Evolutionary conservation across 1,284 basidiomycete species (phyloP), one percentile per base, ranked within the genome.

Genomic region (Rhodofomes roseus): DNA sequence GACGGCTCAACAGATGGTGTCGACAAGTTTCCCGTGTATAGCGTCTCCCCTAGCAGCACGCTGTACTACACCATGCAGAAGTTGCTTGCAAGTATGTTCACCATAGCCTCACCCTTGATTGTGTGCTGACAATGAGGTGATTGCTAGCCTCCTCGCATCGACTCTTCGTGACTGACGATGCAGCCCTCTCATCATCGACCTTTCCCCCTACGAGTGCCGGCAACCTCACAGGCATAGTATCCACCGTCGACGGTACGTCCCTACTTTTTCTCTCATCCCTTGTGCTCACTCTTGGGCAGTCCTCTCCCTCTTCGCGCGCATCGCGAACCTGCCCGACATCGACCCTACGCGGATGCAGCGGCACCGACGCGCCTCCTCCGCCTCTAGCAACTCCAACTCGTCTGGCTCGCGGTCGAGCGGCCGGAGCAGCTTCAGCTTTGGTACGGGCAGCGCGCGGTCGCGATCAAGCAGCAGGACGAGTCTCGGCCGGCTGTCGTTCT

Each of bases 1-100:
- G 79, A 87, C 63, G 89, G 89, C 22, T 82, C 82, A 2, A 87
- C 79, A 2, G 90, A 92, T 61, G 89, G 89, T 7, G 83, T 70
- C 25, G 89, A 92, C 66, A 84, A 81, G 73, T 91, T 84, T 71
- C 90, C 89, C 87, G 90, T 90, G 0, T 92, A 92, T 68, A 88
- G 87, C 55, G 86, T 90, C 23, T 77, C 80, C 22, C 82, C 86
- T 0, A 81, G 78, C 37, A 87, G 79, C 64, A 79, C 81, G 1
- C 77, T 92, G 9, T 77, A 80, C 9, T 89, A 85, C 69, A 84
- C 87, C 0, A 85, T 91, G 58, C 82, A 91, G 73, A 92, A 92
- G 71, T 75, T 92, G 16, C 79, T 92, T 20, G 89, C 90, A 2
- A 92, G 90, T 92, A 66, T 62, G 89, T 77, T 2, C 40, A 8